Conservation (phyloP, 2,329 filamentous ascomycete genomes). For the Niveomyces coronatus region DNA sequence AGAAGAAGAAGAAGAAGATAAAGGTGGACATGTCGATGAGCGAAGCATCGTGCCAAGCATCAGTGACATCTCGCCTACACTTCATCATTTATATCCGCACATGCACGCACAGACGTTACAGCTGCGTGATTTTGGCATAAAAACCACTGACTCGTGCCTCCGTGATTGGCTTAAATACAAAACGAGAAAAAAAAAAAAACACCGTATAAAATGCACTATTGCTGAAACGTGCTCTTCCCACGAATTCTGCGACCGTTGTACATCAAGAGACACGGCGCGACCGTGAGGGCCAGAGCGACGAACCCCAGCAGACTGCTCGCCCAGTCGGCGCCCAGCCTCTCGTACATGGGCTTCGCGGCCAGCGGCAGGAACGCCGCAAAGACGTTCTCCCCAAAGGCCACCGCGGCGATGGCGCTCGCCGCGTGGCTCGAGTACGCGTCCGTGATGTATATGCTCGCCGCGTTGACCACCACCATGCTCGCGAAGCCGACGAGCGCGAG, state of each 20-base stretch:
- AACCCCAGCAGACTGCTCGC: conserved; percentile 11
- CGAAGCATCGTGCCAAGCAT: too few species aligned
- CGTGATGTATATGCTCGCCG: conserved; percentile 10
- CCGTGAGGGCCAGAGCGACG: conserved; percentile 7
- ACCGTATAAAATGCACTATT: background rate
- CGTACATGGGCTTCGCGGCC: conserved; percentile 12
- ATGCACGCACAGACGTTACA: too few species aligned
- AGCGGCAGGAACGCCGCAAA: conserved; percentile 11
- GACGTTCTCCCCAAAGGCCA: conserved; percentile 11
- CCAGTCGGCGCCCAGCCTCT: conserved; percentile 8
- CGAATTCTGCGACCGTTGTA: conserved; percentile 7
- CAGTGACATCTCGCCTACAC: too few species aligned
- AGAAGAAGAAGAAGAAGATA: too few species aligned
- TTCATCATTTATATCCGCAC: too few species aligned
- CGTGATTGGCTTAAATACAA: too few species aligned
- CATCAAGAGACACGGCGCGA: conserved; percentile 8
- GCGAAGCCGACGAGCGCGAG: conserved; percentile 10
- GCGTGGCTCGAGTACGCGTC: conserved; percentile 9
- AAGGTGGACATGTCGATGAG: too few species aligned
- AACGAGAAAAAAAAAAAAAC: too few species aligned
- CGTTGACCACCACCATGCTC: conserved; percentile 10
- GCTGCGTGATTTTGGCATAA: too few species aligned
- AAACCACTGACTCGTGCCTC: too few species aligned
- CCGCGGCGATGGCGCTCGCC: conserved; percentile 11
- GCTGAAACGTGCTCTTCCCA: conserved; percentile 7